Evolutionary conservation across 176 grass and related monocot species (phyloP).

Genomic region (Miscanthus lutarioriparius): DNA sequence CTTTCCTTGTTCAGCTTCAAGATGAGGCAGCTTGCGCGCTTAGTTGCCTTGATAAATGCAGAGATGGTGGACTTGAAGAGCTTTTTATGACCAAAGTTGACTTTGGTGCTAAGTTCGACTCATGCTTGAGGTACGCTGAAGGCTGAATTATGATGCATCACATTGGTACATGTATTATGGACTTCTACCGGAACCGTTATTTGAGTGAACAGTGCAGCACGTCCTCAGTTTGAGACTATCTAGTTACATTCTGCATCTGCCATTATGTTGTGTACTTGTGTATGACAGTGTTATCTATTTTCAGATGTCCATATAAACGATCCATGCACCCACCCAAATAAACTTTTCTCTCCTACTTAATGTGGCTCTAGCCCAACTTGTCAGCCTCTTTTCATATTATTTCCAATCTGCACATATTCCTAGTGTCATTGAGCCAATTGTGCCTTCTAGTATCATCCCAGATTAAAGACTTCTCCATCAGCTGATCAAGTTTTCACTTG

Average conservation of each 20-base stretch:
- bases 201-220: background rate
- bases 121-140: conserved; percentile 68
- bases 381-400: background rate
- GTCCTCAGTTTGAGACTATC: conserved; percentile 7
- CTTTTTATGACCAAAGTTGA: conserved; percentile 93
- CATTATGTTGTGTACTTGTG: background rate
- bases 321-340: background rate
- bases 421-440: conserved; percentile 17
- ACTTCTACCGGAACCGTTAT: conserved; percentile 5
- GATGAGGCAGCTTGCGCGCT: conserved; percentile 70
- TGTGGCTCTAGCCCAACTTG: background rate
- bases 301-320: background rate
- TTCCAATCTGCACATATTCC: conserved; percentile 11
- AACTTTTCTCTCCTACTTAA: background rate
- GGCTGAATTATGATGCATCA: background rate
- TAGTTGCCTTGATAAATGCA: conserved; percentile 76
- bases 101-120: conserved; percentile 90
- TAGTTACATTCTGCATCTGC: background rate
- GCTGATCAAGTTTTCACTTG: conserved; percentile 11
- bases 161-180: background rate
- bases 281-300: background rate
- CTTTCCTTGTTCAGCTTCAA: conserved; percentile 64
- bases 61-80: conserved; percentile 84
- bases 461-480: background rate
- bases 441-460: conserved; percentile 17